Evolutionary conservation across 2,329 filamentous ascomycete genomes (phyloP).

Genomic region (Colletotrichum tamarilloi): DNA sequence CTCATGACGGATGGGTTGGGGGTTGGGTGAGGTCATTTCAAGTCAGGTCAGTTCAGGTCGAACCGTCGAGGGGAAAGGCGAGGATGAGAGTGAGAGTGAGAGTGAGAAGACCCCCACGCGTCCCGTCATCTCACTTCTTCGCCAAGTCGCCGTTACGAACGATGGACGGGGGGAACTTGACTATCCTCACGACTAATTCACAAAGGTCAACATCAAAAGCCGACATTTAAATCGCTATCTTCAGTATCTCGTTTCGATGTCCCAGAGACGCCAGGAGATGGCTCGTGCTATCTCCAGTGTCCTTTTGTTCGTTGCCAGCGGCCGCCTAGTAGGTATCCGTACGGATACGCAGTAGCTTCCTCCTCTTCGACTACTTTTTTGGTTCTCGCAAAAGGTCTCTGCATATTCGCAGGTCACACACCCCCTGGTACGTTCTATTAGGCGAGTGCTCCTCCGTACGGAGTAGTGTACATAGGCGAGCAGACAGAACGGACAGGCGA

Average conservation of each 20-base stretch:
- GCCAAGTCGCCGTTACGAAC: not conserved
- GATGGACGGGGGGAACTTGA: not conserved
- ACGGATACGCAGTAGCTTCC: not conserved
- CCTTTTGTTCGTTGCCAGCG: not conserved
- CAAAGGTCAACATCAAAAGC: not conserved
- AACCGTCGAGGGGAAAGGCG: too few species aligned
- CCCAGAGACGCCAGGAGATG: not conserved
- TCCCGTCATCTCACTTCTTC: conserved; percentile 16
- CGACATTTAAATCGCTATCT: not conserved
- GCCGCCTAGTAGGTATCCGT: not conserved
- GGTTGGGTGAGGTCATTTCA: not conserved
- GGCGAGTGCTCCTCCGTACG: not conserved
- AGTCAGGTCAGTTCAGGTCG: not conserved
- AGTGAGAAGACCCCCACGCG: conserved; percentile 16
- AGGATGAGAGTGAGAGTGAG: not conserved
- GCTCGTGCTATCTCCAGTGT: not conserved
- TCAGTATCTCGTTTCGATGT: not conserved
- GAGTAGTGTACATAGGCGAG: not conserved
- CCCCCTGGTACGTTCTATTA: too few species aligned
- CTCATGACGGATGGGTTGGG: not conserved
- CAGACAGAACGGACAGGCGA: not conserved
- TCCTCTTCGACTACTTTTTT: not conserved
- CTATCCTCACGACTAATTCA: not conserved
- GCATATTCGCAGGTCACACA: not conserved
- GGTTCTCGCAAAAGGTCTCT: not conserved